Base-by-base conservation (phyloP, 257 asterid genomes). In the Euphrasia confusa region DNA sequence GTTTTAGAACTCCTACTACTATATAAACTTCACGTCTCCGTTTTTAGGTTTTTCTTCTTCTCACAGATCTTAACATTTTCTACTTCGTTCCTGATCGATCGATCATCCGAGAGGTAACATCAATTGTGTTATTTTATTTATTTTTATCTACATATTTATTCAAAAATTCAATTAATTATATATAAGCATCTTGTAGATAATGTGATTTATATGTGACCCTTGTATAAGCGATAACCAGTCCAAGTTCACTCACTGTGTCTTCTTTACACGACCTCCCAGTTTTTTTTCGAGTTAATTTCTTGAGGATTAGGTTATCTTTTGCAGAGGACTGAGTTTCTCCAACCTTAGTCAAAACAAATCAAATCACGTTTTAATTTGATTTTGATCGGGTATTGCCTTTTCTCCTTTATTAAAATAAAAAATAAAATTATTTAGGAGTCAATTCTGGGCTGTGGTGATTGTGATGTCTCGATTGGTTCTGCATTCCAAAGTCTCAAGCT, bases 381-480 rank as follows among this genome's bases (percentile, higher is more conserved):
- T 70, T 63, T 17, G 2, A 37, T n/a, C n/a, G 58, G 75, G 67
- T 66, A n/a, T 54, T 37, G 18, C 18, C n/a, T 57, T 49, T 50
- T 64, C 0, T 45, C 27, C 39, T 67, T 35, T 21, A 9, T 58
- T 49, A 32, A 64, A 55, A 33, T 12, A n/a, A 44, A 48, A 32
- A 21, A 54, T 71, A 71, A 75, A 75, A 4, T 53, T 75, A 33
- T 71, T 65, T 82, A 62, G 73, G 81, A 44, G 58, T 40, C 50
- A 10, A 44, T 57, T 48, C 50, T 4, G 69, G 49, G 58, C 77
- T 70, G 72, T 68, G 69, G 69, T 45, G 79, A 67, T 74, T 72
- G 69, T 82, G 72, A 92, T 92, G 95, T 86, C 91, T 73, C 84
- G 94, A 67, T 80, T 92, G 87, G 70, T 92, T 78, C 76, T 89